These are phyloP conservation scores for Trichoderma atrobrunneum DNA, from an alignment of 2,329 filamentous ascomycete species.

Conservation along the genomic window DNA sequence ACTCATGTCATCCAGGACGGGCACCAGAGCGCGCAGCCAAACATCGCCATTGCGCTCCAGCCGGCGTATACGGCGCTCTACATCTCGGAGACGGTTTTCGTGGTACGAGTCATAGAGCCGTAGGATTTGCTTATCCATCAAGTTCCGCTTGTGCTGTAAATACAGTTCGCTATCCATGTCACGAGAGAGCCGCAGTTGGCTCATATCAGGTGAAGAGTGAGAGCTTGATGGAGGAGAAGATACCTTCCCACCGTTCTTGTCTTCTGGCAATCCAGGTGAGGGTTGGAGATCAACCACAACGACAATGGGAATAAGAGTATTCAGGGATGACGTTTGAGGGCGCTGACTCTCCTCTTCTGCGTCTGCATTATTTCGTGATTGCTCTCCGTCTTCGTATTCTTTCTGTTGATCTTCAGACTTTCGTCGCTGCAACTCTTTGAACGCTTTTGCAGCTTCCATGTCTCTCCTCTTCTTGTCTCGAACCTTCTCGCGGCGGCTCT, in stretches of 20 bases:
- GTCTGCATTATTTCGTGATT: background rate
- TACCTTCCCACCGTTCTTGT: conserved; percentile 20
- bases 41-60: conserved; percentile 48
- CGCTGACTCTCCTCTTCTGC: background rate
- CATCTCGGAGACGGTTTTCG: conserved; percentile 44
- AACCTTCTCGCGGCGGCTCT: conserved; percentile 39
- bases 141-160: conserved; percentile 25
- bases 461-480: conserved; percentile 41
- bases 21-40: conserved; percentile 44
- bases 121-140: conserved; percentile 36
- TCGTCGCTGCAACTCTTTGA: conserved; percentile 18
- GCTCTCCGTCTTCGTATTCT: background rate
- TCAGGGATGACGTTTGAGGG: background rate
- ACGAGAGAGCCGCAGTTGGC: conserved; percentile 26
- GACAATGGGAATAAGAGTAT: conserved; percentile 38
- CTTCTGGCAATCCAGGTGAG: conserved; percentile 14
- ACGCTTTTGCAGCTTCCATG: conserved; percentile 34
- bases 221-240: background rate
- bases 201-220: background rate
- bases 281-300: conserved; percentile 40
- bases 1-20: conserved; percentile 46
- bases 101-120: conserved; percentile 41
- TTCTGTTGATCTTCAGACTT: background rate
- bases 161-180: conserved; percentile 24
- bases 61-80: conserved; percentile 45